Evolutionary conservation across 169 alveolate genomes (phyloP).

Genomic region (Plasmodium sp.): DNA sequence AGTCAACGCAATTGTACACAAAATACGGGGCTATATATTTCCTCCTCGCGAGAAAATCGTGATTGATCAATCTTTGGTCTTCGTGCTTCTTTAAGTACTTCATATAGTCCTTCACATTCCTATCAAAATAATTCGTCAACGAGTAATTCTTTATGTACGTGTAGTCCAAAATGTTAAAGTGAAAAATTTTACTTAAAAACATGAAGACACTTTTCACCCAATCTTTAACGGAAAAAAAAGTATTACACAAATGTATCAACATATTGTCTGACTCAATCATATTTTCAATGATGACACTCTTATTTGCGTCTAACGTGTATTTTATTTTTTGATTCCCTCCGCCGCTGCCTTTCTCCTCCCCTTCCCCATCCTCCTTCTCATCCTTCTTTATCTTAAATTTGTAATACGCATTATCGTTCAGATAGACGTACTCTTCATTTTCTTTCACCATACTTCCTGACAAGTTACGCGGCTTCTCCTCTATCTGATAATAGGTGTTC

Average conservation of each 20-base stretch:
- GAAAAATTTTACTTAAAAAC: constrained; percentile 66
- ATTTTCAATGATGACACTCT: constrained; percentile 33
- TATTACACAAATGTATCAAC: constrained; percentile 9
- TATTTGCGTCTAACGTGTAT: constrained; percentile 37
- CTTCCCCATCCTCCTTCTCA: constrained; percentile 36
- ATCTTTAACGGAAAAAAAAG: constrained; percentile 37
- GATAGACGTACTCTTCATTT: constrained; percentile 57
- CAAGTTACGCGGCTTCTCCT: constrained; percentile 43
- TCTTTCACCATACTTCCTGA: constrained; percentile 16
- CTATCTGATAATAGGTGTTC: constrained; percentile 69
- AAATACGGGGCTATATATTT: constrained; percentile 42
- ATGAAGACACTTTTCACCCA: constrained; percentile 8
- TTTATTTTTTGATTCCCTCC: constrained; percentile 16
- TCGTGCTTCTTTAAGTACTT: constrained; percentile 54
- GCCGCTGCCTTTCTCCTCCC: neutral
- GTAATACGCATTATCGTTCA: constrained; percentile 68
- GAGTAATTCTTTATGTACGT: constrained; percentile 50
- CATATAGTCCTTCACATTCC: constrained; percentile 55
- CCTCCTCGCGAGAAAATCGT: constrained; percentile 51
- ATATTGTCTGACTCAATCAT: constrained; percentile 32
- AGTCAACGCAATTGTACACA: constrained; percentile 61
- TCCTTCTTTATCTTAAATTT: constrained; percentile 68
- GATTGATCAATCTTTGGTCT: constrained; percentile 12
- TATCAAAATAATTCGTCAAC: constrained; percentile 47
- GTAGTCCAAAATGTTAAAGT: constrained; percentile 67